phyloP scores from a whole-genome alignment of 2,329 filamentous ascomycete genomes.

The Saccharata proteae region DNA sequence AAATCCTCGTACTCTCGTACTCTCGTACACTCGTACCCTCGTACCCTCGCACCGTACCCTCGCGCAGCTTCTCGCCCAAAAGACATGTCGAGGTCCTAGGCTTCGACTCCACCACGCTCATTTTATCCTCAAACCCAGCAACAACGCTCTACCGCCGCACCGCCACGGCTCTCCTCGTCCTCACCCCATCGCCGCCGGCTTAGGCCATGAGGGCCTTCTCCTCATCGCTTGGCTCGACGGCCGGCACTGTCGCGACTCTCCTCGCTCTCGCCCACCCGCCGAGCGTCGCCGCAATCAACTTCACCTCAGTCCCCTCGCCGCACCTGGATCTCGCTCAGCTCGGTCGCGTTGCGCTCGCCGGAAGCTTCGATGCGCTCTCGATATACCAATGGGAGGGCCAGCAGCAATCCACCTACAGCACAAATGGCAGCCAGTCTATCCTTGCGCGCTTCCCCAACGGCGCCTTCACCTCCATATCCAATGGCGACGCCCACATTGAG shows the following conservation, averaged over 20 bases:
- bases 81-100: constrained; percentile 7
- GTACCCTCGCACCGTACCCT: constrained; percentile 8
- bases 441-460: constrained; percentile 77
- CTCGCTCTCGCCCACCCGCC: constrained; percentile 13
- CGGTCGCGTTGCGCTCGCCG: constrained; percentile 73
- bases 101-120: constrained; percentile 9
- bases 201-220: constrained; percentile 24
- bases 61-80: not conserved
- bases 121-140: constrained; percentile 14
- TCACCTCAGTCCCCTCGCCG: constrained; percentile 51
- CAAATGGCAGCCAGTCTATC: constrained; percentile 71
- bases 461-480: constrained; percentile 59
- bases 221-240: constrained; percentile 25
- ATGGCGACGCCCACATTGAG: constrained; percentile 72
- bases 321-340: constrained; percentile 69
- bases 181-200: constrained; percentile 11
- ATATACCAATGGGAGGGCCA: constrained; percentile 79
- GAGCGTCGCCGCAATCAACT: constrained; percentile 29
- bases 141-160: constrained; percentile 10
- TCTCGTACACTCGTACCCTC: no score
- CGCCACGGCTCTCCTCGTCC: not conserved
- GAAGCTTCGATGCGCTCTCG: constrained; percentile 85
- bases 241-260: constrained; percentile 24
- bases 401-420: constrained; percentile 51
- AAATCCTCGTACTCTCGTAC: constrained; percentile 9